Conservation (phyloP, 306 rosid genomes). For the Calophaca sinica region DNA sequence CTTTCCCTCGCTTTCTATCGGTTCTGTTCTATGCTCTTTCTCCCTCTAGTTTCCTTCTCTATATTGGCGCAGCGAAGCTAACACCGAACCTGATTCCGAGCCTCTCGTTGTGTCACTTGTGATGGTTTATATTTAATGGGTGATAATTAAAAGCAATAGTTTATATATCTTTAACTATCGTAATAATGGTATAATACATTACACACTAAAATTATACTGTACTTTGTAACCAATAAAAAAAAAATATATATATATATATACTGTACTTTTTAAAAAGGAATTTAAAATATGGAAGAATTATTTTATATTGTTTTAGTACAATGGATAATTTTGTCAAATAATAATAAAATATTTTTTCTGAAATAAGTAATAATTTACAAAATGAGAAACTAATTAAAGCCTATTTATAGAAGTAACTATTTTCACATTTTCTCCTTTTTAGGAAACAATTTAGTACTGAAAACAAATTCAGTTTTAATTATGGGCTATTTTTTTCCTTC, state of each 20-base stretch:
- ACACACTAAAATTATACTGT: not conserved
- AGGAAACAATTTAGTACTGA: not conserved
- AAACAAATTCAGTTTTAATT: not conserved
- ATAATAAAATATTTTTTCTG: not conserved
- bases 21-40: slow-evolving; percentile 17
- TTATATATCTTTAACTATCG: not conserved
- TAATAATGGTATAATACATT: not conserved
- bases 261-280: too few species aligned
- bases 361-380: not conserved
- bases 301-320: not conserved
- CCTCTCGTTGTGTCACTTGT: slow-evolving; percentile 64
- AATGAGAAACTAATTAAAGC: not conserved
- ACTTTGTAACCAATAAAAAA: too few species aligned
- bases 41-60: slow-evolving; percentile 36
- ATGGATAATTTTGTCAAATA: not conserved
- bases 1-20: slow-evolving; percentile 47
- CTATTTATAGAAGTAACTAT: not conserved
- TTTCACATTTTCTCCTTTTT: not conserved
- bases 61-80: slow-evolving; percentile 52
- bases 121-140: slow-evolving; percentile 60
- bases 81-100: slow-evolving; percentile 83
- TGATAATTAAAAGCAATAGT: slow-evolving; percentile 3
- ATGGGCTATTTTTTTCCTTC: too few species aligned
- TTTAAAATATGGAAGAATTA: not conserved
- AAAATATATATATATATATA: too few species aligned